Evolutionary conservation across 139 green algal species (phyloP), one percentile per base, ranked within the genome.

Genomic region (Coelastrella sp.): DNA sequence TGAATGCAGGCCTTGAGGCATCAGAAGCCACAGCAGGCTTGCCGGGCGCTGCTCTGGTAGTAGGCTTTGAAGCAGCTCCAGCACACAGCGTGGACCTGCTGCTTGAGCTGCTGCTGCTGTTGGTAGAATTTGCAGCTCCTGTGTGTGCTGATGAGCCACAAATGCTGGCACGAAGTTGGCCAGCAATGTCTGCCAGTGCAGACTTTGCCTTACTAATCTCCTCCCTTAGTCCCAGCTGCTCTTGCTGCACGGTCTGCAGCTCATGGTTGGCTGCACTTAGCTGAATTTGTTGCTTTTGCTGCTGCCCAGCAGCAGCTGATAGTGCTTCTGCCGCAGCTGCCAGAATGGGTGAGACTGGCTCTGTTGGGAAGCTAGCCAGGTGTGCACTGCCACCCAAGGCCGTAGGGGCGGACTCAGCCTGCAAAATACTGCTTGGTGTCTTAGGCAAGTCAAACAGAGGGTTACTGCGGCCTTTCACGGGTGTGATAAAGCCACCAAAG

Each of bases 381-480:
- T 87, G 82, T 25, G 82, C 81, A 79, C 49, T 9, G 17, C 68
- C 68, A 27, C 17, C 68, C 15, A 27, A 19, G 17, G 60, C 82
- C 35, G 22, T 60, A 78, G 81, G 59, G 6, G 58, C 81, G 25
- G 84, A 61, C 7, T 56, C 84, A 20, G 85, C 85, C 12, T 59
- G 85, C 63, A 24, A 8, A 4, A 35, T 22, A 20, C 17, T 83
- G 56, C 20, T 49, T 59, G 85, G 85, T 8, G 85, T 89, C 15
- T 57, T 10, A 72, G 85, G 85, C 65, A 89, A 20, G 24, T 82
- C 85, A 58, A 89, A 89, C 24, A 89, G 58, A 0, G 85, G 85
- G 49, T 89, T 89, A 72, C 85, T 89, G 57, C 85, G 70, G n/a
- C 72, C 72, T 25, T 89, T 82, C 19, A 89, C 72, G 27, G 85